Percentiles rank a stretch among this genome's conserved stretches.
Evolutionary conservation across 2,329 filamentous ascomycete species (phyloP).

Genomic region (Exophiala dermatitidis): DNA sequence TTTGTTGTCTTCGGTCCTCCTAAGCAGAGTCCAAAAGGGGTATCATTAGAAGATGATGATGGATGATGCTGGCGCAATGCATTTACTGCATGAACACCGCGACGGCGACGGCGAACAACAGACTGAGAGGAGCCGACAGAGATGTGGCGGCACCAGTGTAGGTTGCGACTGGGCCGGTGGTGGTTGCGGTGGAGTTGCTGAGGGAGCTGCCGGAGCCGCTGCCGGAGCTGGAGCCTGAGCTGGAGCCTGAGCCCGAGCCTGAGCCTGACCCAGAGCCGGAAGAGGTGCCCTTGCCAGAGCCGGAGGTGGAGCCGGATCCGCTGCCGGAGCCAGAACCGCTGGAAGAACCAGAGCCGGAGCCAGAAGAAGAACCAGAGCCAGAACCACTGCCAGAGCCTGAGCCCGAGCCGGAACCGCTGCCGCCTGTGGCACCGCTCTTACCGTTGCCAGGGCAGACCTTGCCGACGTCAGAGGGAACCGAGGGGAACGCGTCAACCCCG

Average conservation of each 20-base stretch:
- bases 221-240: conserved; percentile 4
- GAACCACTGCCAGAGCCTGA: conserved; percentile 23
- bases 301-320: conserved; percentile 34
- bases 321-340: no score
- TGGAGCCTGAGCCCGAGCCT: conserved; percentile 5
- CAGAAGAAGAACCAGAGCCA: conserved; percentile 4
- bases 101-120: neutral
- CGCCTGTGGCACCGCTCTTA: no score
- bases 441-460: conserved; percentile 17
- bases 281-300: neutral
- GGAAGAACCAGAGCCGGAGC: conserved; percentile 1
- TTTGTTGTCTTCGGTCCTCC: neutral
- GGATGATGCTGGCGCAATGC: neutral
- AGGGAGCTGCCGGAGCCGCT: neutral
- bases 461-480: conserved; percentile 21
- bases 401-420: conserved; percentile 31
- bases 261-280: no score
- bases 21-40: neutral
- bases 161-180: neutral
- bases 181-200: neutral
- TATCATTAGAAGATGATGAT: neutral
- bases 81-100: neutral
- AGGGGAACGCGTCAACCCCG: conserved; percentile 32
- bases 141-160: neutral
- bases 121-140: neutral